These are phyloP conservation scores for Sordariomycetes sp. DNA, from an alignment of 2,329 filamentous ascomycete species.

Conservation along the genomic window DNA sequence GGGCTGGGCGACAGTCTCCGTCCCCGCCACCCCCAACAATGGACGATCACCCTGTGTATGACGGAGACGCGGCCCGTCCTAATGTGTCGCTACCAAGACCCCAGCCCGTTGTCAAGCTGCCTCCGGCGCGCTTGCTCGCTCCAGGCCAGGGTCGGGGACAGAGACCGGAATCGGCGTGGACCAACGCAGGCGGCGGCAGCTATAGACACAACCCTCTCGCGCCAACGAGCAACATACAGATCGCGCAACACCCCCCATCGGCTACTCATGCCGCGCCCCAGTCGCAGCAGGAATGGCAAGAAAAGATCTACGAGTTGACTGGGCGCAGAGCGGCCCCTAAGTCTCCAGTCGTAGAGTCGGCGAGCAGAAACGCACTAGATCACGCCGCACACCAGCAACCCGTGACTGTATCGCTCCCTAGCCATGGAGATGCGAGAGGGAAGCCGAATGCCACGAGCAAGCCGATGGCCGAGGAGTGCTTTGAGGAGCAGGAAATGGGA, in stretches of 20 bases:
- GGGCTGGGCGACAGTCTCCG: slow-evolving; percentile 40
- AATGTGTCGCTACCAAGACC: slow-evolving; percentile 60
- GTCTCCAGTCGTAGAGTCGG: slow-evolving; percentile 53
- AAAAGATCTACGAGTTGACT: slow-evolving; percentile 6
- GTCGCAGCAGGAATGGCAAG: slow-evolving; percentile 32
- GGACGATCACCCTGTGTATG: slow-evolving; percentile 61
- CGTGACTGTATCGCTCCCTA: slow-evolving; percentile 62
- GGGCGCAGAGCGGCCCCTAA: slow-evolving; percentile 23
- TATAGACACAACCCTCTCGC: background rate
- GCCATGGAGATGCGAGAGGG: slow-evolving; percentile 2
- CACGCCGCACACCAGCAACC: slow-evolving; percentile 34
- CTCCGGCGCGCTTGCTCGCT: slow-evolving; percentile 29
- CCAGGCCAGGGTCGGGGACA: background rate
- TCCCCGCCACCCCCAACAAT: slow-evolving; percentile 64
- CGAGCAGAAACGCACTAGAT: slow-evolving; percentile 57
- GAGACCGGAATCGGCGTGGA: background rate
- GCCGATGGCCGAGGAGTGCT: slow-evolving; percentile 67
- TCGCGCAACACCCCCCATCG: background rate
- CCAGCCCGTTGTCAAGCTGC: slow-evolving; percentile 71
- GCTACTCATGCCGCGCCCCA: background rate
- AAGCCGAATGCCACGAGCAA: slow-evolving; percentile 22
- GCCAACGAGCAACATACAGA: background rate
- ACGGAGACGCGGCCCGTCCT: slow-evolving; percentile 53
- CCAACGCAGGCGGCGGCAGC: background rate
- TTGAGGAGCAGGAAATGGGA: slow-evolving; percentile 72